Evolutionary conservation across 1,139 yeast species (phyloP).

Genomic region (Saccharomyces hybrid): DNA sequence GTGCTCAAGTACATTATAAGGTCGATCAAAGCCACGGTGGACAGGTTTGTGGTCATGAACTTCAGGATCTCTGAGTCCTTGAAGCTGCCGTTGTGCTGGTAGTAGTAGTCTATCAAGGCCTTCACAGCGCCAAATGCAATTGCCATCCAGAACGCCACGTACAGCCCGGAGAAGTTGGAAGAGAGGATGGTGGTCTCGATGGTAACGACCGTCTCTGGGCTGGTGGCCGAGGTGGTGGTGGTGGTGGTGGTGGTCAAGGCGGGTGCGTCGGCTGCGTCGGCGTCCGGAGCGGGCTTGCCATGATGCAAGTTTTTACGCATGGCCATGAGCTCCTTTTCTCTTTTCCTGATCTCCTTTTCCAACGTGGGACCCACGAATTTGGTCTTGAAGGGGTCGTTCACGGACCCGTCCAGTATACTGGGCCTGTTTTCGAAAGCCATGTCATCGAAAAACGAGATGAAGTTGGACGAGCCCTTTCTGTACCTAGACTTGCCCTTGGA

Average conservation of each 20-base stretch:
- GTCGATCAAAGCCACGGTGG: constrained; percentile 63
- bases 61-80: constrained; percentile 45
- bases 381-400: constrained; percentile 29
- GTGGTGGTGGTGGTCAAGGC: no score
- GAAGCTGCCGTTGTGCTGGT: constrained; percentile 32
- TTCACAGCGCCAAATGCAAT: constrained; percentile 48
- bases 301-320: constrained; percentile 3
- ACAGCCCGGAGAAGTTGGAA: constrained; percentile 51
- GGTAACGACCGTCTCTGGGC: background rate
- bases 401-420: constrained; percentile 43
- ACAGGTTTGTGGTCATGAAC: constrained; percentile 44
- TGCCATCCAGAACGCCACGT: constrained; percentile 61
- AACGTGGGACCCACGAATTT: constrained; percentile 28
- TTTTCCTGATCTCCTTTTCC: constrained; percentile 19
- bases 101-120: constrained; percentile 39
- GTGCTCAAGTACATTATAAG: constrained; percentile 57
- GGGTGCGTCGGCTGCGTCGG: background rate
- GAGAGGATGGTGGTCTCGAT: constrained; percentile 7
- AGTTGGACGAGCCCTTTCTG: constrained; percentile 12
- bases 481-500: constrained; percentile 6
- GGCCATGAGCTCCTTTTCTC: constrained; percentile 11
- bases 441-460: constrained; percentile 39
- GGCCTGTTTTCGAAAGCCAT: constrained; percentile 39
- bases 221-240: background rate
- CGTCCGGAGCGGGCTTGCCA: constrained; percentile 27